Evolutionary conservation across 495 filamentous ascomycete genomes (phyloP).

Genomic region (Lindgomyces ingoldianus): DNA sequence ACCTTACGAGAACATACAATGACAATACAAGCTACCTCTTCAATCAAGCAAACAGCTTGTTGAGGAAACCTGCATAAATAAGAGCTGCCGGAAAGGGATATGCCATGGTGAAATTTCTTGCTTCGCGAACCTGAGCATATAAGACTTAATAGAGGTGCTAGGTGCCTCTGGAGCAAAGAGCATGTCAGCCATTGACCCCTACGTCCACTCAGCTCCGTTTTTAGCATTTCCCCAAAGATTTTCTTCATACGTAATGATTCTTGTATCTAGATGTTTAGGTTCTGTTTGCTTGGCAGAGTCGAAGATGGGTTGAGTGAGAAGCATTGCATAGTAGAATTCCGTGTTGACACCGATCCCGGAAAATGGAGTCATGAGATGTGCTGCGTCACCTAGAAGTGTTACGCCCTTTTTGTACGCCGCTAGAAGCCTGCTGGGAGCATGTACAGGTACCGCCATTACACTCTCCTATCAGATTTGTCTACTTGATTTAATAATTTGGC

Average conservation of each 20-base stretch:
- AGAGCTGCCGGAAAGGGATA: neutral
- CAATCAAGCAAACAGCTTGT: conserved; percentile 18
- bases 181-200: conserved; percentile 10
- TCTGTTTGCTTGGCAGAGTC: neutral
- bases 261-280: neutral
- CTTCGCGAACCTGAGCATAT: conserved; percentile 4
- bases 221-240: conserved; percentile 11
- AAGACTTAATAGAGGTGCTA: conserved; percentile 8
- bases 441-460: conserved; percentile 44
- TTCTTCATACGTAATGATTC: conserved; percentile 6
- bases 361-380: conserved; percentile 63
- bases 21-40: too few species aligned
- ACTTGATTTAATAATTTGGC: conserved; percentile 29
- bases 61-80: conserved; percentile 7
- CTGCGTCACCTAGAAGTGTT: conserved; percentile 63
- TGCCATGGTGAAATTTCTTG: neutral
- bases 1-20: too few species aligned
- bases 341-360: conserved; percentile 63
- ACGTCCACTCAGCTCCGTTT: neutral
- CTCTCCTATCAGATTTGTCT: conserved; percentile 2
- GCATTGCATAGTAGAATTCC: conserved; percentile 59
- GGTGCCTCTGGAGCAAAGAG: conserved; percentile 10
- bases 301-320: conserved; percentile 54
- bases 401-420: conserved; percentile 51
- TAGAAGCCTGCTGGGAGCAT: conserved; percentile 54